Percentiles rank a stretch among this genome's conserved stretches.
phyloP scores from a whole-genome alignment of 345 rosid genomes.

The Eucalyptus pauciflora region DNA sequence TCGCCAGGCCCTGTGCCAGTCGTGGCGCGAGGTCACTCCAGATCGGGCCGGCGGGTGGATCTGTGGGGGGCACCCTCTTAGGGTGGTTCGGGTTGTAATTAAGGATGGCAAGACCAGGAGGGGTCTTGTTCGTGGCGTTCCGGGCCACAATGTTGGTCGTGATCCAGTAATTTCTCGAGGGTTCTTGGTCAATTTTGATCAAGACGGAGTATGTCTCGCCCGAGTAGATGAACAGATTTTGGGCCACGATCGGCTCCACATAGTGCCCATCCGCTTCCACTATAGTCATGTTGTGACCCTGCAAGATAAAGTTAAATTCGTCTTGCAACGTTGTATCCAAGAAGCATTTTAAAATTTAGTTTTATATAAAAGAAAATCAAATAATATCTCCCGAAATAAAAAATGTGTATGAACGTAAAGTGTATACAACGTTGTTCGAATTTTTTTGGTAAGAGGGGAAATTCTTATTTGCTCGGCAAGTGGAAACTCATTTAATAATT shows the following conservation, averaged over 20 bases:
- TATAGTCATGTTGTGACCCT: slow-evolving; percentile 71
- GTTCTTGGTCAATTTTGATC: slow-evolving; percentile 41
- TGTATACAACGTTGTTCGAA: background rate
- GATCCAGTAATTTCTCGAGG: slow-evolving; percentile 55
- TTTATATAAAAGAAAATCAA: background rate
- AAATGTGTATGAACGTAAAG: background rate
- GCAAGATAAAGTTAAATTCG: background rate
- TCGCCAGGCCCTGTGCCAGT: slow-evolving; percentile 28
- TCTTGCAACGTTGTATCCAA: background rate
- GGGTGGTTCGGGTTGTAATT: slow-evolving; percentile 61
- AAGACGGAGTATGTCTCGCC: slow-evolving; percentile 78
- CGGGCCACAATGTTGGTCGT: slow-evolving; percentile 47
- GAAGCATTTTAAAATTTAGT: background rate
- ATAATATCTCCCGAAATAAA: background rate
- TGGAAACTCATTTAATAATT: background rate
- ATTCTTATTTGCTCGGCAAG: background rate
- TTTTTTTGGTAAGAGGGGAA: background rate
- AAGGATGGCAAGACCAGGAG: slow-evolving; percentile 32
- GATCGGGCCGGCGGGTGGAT: slow-evolving; percentile 20
- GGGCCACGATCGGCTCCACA: slow-evolving; percentile 55
- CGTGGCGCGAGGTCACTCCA: slow-evolving; percentile 27
- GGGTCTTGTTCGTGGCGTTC: slow-evolving; percentile 5
- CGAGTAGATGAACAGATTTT: slow-evolving; percentile 58
- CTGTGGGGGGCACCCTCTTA: slow-evolving; percentile 23
- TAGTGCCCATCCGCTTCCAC: slow-evolving; percentile 74